Base-by-base conservation (phyloP, 495 filamentous ascomycete genomes). In the Platismatia glauca region DNA sequence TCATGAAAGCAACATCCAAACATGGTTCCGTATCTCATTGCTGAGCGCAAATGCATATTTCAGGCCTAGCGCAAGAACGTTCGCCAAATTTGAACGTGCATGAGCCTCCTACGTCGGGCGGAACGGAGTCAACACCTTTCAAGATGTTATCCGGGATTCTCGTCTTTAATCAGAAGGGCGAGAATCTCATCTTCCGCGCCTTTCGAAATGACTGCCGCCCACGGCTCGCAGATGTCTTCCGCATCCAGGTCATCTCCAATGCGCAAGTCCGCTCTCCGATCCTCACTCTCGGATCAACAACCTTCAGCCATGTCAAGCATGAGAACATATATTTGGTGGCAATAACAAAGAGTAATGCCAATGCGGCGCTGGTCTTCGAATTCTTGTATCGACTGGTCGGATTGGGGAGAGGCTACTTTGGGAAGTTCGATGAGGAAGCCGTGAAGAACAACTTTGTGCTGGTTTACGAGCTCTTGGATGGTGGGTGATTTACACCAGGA, bases 381-480 rank as follows among this genome's bases (percentile, higher is more conserved):
- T 97, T 99, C 74, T 78, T 99, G 62, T 97, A 97, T 76, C 84
- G 93, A 68, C 78, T 99, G 69, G 86, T 97, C 62, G 81, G 86
- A 71, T 79, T 99, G 70, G 94, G 94, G 62, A 92, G 87, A 76
- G 87, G 89, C 60, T 99, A 99, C 74, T 99, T 99, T 81, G 94
- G 90, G 67, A 97, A 97, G 72, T 95, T 99, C 68, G 94, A 99
- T 73, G 94, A 99, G 81, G 94, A 99, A 74, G 95, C 94, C 50
- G 92, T 99, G 64, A 99, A 99, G 84, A 97, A 96, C 73, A 99
- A 99, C 75, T 99, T 99, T 76, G 95, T 99, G 64, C 78, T 97
- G 61, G 90, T 99, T 53, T 99, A 99, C 76, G 95, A 99, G 81
- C 82, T 99, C 61, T 79, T 99, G 61, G 95, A 99, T 77, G 92